Base-by-base conservation (phyloP, 2,329 filamentous ascomycete species). In the Alternaria triticina region DNA sequence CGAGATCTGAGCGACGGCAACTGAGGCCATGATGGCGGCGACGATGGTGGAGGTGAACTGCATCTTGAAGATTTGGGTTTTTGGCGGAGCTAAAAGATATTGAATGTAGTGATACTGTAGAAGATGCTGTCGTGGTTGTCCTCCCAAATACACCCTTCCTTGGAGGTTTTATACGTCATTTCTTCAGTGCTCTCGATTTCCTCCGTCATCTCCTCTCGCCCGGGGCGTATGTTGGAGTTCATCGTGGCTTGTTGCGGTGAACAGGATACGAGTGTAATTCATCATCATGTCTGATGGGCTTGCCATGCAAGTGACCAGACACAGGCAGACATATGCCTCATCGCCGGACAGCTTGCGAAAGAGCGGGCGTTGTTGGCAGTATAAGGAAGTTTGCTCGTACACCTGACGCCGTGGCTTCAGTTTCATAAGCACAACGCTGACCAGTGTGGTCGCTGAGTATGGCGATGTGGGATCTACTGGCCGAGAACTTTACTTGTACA, bases 1-100 rank as follows among this genome's bases (percentile, higher is more conserved):
- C 17, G 46, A 17, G 5, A 54, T 40, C 49, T 62, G 59, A 25
- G 59, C 59, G 27, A 27, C n/a, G 8, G 60, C 49, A n/a, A 55
- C 43, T 9, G 56, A 49, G 25, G 56, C 56, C 56, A 62, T 47
- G 15, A 62, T 49, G 50, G 60, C 49, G 56, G 25, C 60, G 27
- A 57, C 30, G 25, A 62, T 44, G n/a, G 56, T 23, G 44, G 56
- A 10, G 27, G 56, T 33, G 56, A 62, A 62, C 8, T 54, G 50
- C 60, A 62, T 62, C n/a, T 59, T 59, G 22, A 25, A 7, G 36
- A 44, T 54, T 28, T 33, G 33, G 9, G n/a, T 13, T 9, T 51
- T 49, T 43, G 28, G 5, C 7, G 27, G 30, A 7, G n/a, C 6
- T 1, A 27, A 13, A 49, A 36, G 22, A 45, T 25, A 15, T 27